Conservation (phyloP, 805 yeast species). For the Zygotorulaspora sp. region DNA sequence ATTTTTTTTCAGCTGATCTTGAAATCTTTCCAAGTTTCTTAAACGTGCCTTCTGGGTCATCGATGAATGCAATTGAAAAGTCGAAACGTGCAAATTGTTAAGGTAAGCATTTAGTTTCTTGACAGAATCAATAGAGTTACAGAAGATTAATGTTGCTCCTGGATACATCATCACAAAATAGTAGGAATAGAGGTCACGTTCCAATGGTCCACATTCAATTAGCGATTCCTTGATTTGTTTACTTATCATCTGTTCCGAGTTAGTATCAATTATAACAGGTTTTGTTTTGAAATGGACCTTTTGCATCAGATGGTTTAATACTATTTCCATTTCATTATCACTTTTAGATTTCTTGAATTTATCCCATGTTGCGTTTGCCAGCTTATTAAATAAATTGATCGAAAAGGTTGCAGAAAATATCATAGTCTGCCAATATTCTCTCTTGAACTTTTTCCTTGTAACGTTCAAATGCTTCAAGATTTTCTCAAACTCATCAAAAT, state of each 20-base stretch:
- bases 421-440: conserved; percentile 66
- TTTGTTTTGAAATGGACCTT: conserved; percentile 68
- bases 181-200: conserved; percentile 84
- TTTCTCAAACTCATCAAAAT: conserved; percentile 86
- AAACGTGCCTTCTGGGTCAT: conserved; percentile 94
- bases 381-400: conserved; percentile 71
- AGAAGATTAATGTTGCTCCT: conserved; percentile 84
- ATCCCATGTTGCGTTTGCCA: conserved; percentile 42
- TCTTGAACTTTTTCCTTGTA: conserved; percentile 37
- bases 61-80: conserved; percentile 81
- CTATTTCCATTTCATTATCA: conserved; percentile 47
- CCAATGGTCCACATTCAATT: conserved; percentile 85
- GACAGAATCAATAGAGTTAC: conserved; percentile 93
- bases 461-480: conserved; percentile 61
- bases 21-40: conserved; percentile 77
- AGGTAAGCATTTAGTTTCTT: conserved; percentile 77
- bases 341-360: conserved; percentile 24
- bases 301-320: conserved; percentile 57
- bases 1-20: conserved; percentile 41
- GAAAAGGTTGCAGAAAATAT: conserved; percentile 96
- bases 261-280: conserved; percentile 76
- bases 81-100: conserved; percentile 59
- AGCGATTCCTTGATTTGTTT: conserved; percentile 74
- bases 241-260: conserved; percentile 78
- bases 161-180: conserved; percentile 83